Percentiles rank a stretch among this genome's conserved stretches.
These are phyloP conservation scores for Gonapodya prolifera DNA, from an alignment of 192 early-diverging fungal genomes.

Conservation along the genomic window DNA sequence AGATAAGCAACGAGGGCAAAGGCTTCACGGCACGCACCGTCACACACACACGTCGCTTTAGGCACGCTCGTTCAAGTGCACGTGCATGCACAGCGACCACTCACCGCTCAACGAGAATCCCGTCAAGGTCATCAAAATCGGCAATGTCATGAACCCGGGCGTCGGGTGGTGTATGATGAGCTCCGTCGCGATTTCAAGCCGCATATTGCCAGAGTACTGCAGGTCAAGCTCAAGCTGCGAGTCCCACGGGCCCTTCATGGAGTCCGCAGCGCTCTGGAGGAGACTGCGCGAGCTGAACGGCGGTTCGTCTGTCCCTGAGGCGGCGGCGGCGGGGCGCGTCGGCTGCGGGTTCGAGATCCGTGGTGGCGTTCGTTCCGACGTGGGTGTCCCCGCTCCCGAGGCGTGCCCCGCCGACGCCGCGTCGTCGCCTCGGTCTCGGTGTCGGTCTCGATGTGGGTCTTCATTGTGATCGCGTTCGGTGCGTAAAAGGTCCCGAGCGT, in stretches of 20 bases:
- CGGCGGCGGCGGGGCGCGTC: neutral
- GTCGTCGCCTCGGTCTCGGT: neutral
- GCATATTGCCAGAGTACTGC: conserved; percentile 62
- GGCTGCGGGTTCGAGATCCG: neutral
- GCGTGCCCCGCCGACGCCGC: neutral
- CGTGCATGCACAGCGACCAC: neutral
- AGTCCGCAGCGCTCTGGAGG: neutral
- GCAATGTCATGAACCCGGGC: conserved; percentile 56
- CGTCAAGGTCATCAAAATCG: conserved; percentile 53
- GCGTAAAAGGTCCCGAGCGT: neutral
- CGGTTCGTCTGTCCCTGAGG: neutral
- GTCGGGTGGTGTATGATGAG: conserved; percentile 65
- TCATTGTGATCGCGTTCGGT: neutral
- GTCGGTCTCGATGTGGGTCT: too few relatives aligned
- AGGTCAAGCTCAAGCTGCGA: conserved; percentile 51
- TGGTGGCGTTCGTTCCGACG: neutral
- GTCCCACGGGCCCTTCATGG: conserved; percentile 14
- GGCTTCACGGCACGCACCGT: conserved; percentile 18
- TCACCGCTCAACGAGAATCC: conserved; percentile 54
- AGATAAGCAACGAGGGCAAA: conserved; percentile 55
- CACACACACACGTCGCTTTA: too few relatives aligned
- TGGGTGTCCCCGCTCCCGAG: neutral
- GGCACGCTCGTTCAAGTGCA: too few relatives aligned
- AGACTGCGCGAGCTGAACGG: neutral
- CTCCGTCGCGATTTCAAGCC: conserved; percentile 50